Percentiles rank a stretch among this genome's conserved stretches.
phyloP scores from a whole-genome alignment of 2,329 filamentous ascomycete species.

The Colletotrichum falcatum region DNA sequence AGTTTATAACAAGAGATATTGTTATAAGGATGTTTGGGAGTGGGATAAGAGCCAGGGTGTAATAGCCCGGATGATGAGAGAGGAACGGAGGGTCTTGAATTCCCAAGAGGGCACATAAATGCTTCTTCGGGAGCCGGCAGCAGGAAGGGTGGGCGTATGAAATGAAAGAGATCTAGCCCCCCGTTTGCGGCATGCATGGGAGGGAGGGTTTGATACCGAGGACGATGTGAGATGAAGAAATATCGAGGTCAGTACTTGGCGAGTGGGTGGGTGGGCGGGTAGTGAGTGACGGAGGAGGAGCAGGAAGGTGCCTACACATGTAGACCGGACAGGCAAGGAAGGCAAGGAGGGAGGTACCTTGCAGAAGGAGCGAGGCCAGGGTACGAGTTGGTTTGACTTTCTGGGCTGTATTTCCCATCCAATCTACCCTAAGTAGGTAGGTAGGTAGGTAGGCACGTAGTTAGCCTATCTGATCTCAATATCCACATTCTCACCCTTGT shows the following conservation, averaged over 20 bases:
- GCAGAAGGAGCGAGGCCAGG: neutral
- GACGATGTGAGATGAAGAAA: neutral
- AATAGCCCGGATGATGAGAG: neutral
- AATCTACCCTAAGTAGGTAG: neutral
- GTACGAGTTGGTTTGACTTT: neutral
- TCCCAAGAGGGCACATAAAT: neutral
- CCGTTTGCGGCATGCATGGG: conserved; percentile 4
- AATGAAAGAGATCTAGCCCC: neutral
- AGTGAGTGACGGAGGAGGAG: conserved; percentile 13
- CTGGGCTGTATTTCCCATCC: neutral
- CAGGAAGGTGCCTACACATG: neutral
- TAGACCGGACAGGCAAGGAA: neutral
- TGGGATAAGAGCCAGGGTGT: neutral
- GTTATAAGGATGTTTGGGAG: conserved; percentile 1
- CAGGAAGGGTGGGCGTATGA: conserved; percentile 1
- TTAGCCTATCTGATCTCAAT: neutral
- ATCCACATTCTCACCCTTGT: neutral
- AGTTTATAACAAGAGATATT: conserved; percentile 25
- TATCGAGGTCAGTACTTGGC: neutral
- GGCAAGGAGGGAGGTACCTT: conserved; percentile 5
- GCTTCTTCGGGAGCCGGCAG: neutral
- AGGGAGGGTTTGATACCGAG: neutral
- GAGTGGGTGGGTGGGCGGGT: neutral
- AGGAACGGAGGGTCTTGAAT: conserved; percentile 11
- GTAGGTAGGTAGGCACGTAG: too few species aligned